A percentile compares a stretch with the other conserved stretches of the same genome.
Conservation (phyloP, 2,329 filamentous ascomycete genomes). For the Ceratocystis cubensis region DNA sequence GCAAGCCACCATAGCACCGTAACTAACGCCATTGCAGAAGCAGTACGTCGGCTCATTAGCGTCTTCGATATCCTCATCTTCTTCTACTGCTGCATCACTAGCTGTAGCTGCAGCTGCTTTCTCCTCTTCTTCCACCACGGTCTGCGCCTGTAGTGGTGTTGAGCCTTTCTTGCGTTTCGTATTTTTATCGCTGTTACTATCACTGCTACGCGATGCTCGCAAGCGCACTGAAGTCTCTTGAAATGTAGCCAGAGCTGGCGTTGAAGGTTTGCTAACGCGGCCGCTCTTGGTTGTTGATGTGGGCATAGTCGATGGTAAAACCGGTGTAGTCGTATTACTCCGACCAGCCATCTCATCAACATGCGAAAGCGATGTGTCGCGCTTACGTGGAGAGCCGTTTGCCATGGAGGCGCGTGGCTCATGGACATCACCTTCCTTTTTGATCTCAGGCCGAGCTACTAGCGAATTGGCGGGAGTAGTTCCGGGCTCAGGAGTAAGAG, state of each 20-base stretch:
- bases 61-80: conserved; percentile 48
- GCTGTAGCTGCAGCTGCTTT: conserved; percentile 30
- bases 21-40: conserved; percentile 68
- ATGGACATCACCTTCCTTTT: conserved; percentile 36
- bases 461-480: conserved; percentile 26
- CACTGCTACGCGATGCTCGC: conserved; percentile 39
- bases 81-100: conserved; percentile 16
- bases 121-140: conserved; percentile 17
- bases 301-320: conserved; percentile 30
- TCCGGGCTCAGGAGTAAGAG: conserved; percentile 30
- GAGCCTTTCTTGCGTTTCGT: conserved; percentile 21
- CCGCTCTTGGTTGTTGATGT: conserved; percentile 52
- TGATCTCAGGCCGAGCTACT: conserved; percentile 24
- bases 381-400: conserved; percentile 16
- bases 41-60: conserved; percentile 64
- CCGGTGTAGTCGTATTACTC: conserved; percentile 31
- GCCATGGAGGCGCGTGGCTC: conserved; percentile 23
- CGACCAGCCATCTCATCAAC: conserved; percentile 19
- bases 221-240: conserved; percentile 40
- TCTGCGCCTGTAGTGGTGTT: conserved; percentile 12
- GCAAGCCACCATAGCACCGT: conserved; percentile 75
- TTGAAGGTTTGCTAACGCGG: conserved; percentile 53
- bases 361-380: conserved; percentile 10
- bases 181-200: conserved; percentile 26
- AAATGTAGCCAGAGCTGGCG: conserved; percentile 47